phyloP scores from a whole-genome alignment of 768 basidiomycete species.

The Calocybe cyanea region DNA sequence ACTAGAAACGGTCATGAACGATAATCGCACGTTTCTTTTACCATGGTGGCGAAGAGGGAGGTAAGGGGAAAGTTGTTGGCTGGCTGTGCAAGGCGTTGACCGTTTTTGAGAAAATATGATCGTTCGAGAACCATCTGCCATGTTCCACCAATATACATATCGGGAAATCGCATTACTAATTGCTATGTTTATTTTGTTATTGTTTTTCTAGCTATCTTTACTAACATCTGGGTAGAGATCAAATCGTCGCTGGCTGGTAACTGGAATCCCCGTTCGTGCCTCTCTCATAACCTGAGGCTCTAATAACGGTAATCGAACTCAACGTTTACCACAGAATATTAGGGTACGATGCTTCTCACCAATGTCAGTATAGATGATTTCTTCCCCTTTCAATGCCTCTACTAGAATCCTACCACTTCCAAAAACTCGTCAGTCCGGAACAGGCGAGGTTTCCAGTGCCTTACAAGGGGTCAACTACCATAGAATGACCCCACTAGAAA shows the following conservation, averaged over 20 bases:
- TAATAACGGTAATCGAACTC: too few species aligned
- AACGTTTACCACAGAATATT: too few species aligned
- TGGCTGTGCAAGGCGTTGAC: conserved; percentile 19
- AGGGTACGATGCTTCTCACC: too few species aligned
- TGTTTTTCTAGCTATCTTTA: conserved; percentile 7
- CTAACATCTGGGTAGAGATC: conserved; percentile 86
- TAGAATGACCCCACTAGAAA: conserved; percentile 81
- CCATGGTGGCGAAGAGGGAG: conserved; percentile 42
- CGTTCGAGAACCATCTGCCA: conserved; percentile 42
- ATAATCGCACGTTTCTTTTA: conserved; percentile 58
- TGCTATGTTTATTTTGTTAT: not conserved
- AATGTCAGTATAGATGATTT: conserved; percentile 76
- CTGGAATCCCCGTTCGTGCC: conserved; percentile 81
- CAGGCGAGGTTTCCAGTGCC: conserved; percentile 20
- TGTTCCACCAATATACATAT: conserved; percentile 38
- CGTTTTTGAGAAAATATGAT: conserved; percentile 33
- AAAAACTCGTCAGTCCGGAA: conserved; percentile 8
- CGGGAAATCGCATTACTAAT: conserved; percentile 23
- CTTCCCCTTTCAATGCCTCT: conserved; percentile 74
- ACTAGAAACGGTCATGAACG: conserved; percentile 1
- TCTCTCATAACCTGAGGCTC: conserved; percentile 55
- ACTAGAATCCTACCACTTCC: conserved; percentile 69
- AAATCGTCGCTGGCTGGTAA: conserved; percentile 87
- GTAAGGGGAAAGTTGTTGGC: conserved; percentile 12
- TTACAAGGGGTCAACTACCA: conserved; percentile 88